Conservation (phyloP, 2,329 filamentous ascomycete genomes). For the Dothistroma septosporum region DNA sequence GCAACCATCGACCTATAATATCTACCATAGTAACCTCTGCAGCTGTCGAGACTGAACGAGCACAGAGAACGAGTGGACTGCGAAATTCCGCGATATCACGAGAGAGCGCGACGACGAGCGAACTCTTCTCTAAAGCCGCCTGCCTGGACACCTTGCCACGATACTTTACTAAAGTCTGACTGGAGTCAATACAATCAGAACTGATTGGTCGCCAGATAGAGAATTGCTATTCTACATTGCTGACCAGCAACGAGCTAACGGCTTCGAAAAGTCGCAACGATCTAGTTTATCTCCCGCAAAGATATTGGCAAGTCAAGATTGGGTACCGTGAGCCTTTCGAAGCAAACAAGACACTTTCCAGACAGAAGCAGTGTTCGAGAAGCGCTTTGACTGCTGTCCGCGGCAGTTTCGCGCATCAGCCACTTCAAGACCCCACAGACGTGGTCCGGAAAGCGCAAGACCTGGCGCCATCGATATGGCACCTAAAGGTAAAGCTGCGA, state of each 20-base stretch:
- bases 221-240: neutral
- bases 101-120: too few relatives aligned
- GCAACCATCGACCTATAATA: too few relatives aligned
- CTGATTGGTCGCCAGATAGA: neutral
- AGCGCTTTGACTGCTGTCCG: too few relatives aligned
- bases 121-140: neutral
- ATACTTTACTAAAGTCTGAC: neutral
- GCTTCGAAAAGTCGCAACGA: neutral
- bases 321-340: too few relatives aligned
- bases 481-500: slow-evolving; percentile 9
- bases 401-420: too few relatives aligned
- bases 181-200: neutral
- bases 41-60: neutral
- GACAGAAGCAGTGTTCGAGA: too few relatives aligned
- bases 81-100: neutral
- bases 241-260: neutral
- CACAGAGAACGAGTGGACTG: neutral
- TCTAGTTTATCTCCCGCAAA: neutral
- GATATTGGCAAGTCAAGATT: neutral
- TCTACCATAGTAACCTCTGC: too few relatives aligned
- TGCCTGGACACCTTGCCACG: neutral
- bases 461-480: slow-evolving; percentile 6
- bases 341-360: too few relatives aligned
- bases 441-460: neutral
- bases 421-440: too few relatives aligned